Conservation (phyloP, 768 basidiomycete species). For the Panellus pusillus region DNA sequence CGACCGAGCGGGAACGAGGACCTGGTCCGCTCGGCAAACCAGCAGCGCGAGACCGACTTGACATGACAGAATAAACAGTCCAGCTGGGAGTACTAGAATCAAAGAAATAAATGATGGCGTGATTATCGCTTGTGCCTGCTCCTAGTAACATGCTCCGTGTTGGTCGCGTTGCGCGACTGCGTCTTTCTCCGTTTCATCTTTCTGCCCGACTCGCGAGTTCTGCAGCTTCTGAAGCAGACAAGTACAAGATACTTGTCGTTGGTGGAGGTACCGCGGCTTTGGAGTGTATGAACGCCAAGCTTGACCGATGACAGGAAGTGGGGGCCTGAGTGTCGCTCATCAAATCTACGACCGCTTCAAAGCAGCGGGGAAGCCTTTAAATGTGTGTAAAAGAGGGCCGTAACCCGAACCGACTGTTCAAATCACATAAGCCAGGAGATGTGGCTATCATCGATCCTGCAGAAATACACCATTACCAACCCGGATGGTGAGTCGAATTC, state of each 20-base stretch:
- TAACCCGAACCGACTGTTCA: too few relatives aligned
- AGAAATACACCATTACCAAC: slow-evolving; percentile 87
- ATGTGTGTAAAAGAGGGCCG: slow-evolving; percentile 9
- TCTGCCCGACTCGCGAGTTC: slow-evolving; percentile 17
- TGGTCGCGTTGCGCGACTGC: slow-evolving; percentile 5
- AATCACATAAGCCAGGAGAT: slow-evolving; percentile 49
- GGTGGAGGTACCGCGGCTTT: slow-evolving; percentile 64
- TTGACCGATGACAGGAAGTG: slow-evolving; percentile 55
- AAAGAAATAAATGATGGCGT: neutral
- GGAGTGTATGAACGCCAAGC: too few relatives aligned
- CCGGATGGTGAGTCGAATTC: slow-evolving; percentile 71
- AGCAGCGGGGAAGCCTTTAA: slow-evolving; percentile 64
- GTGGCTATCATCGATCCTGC: slow-evolving; percentile 85
- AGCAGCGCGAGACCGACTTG: slow-evolving; percentile 22
- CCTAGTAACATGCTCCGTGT: slow-evolving; percentile 15
- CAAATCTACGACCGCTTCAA: slow-evolving; percentile 85
- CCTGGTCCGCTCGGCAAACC: slow-evolving; percentile 40
- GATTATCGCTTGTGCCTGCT: too few relatives aligned
- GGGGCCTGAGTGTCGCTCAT: slow-evolving; percentile 79
- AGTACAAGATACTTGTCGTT: slow-evolving; percentile 82
- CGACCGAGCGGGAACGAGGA: slow-evolving; percentile 38
- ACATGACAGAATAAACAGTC: slow-evolving; percentile 24
- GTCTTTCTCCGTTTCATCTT: slow-evolving; percentile 6
- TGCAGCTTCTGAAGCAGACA: slow-evolving; percentile 44
- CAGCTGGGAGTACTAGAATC: slow-evolving; percentile 25